A percentile compares a stretch with the other conserved stretches of the same genome.
phyloP scores from a whole-genome alignment of 306 rosid species.

The Abrus precatorius region DNA sequence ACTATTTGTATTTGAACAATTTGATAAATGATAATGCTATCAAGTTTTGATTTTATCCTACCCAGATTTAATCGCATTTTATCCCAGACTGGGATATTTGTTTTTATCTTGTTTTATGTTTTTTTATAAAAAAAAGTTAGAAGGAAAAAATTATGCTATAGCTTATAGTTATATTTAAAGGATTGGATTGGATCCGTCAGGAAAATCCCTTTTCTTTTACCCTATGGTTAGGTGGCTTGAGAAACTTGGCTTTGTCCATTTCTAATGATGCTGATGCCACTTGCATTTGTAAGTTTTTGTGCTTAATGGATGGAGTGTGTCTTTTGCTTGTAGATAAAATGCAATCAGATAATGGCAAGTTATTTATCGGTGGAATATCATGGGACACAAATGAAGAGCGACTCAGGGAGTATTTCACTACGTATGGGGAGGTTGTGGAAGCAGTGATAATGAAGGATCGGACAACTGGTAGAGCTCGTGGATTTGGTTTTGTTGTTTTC shows the following conservation, averaged over 20 bases:
- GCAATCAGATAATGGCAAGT: constrained; percentile 97
- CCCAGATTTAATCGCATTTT: constrained; percentile 46
- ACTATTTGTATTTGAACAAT: constrained; percentile 41
- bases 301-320: constrained; percentile 47
- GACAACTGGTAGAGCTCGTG: constrained; percentile 97
- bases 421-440: constrained; percentile 92
- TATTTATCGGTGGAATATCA: constrained; percentile 95
- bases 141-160: background rate
- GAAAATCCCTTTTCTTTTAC: constrained; percentile 23
- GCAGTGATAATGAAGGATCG: constrained; percentile 99
- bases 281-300: constrained; percentile 57
- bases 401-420: constrained; percentile 87
- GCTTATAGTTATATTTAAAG: constrained; percentile 14
- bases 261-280: constrained; percentile 44
- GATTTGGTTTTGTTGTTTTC: constrained; percentile 95
- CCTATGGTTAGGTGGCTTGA: constrained; percentile 25
- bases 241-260: constrained; percentile 29
- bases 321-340: constrained; percentile 76
- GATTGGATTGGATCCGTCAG: constrained; percentile 65
- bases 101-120: background rate
- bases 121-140: background rate
- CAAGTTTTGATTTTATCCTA: constrained; percentile 43
- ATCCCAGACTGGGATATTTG: constrained; percentile 41
- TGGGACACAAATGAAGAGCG: constrained; percentile 99
- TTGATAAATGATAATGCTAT: constrained; percentile 52